These are phyloP conservation scores for Fusarium continuum DNA, from an alignment of 2,329 filamentous ascomycete species.

Conservation along the genomic window DNA sequence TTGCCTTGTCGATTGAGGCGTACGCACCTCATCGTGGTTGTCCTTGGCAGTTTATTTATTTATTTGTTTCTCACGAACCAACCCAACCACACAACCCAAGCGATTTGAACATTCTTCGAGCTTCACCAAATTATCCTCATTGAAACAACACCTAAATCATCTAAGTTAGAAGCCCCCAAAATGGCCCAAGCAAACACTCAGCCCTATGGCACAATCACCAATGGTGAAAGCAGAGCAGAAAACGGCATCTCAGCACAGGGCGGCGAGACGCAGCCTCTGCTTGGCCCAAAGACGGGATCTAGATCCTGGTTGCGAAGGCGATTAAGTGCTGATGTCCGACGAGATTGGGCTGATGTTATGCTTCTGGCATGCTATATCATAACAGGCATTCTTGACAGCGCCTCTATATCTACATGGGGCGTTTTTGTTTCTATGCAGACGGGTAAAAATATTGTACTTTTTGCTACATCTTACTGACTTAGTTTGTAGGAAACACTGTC, in stretches of 20 bases:
- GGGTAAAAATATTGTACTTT: slow-evolving; percentile 54
- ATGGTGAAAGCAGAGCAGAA: slow-evolving; percentile 6
- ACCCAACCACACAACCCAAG: no score
- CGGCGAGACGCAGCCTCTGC: slow-evolving; percentile 28
- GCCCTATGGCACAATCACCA: slow-evolving; percentile 31
- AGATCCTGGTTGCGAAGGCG: slow-evolving; percentile 32
- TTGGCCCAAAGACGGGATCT: slow-evolving; percentile 25
- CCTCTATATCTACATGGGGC: slow-evolving; percentile 79
- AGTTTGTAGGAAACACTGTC: slow-evolving; percentile 72
- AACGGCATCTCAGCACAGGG: slow-evolving; percentile 2
- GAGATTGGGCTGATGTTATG: slow-evolving; percentile 72
- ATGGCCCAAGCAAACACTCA: slow-evolving; percentile 24
- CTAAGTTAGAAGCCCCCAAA: no score
- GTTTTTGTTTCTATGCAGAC: slow-evolving; percentile 88
- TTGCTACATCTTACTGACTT: not conserved
- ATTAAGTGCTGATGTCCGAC: slow-evolving; percentile 45
- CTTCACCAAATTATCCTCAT: no score
- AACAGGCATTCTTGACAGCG: slow-evolving; percentile 80
- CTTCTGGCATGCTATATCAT: slow-evolving; percentile 79
- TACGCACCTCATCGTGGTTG: no score
- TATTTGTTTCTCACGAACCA: no score
- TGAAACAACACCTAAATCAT: no score
- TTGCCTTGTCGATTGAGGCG: no score
- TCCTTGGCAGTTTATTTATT: no score
- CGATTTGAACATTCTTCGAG: no score